Evolutionary conservation across 2,329 filamentous ascomycete species (phyloP).

Genomic region (Ophiocordyceps australis): DNA sequence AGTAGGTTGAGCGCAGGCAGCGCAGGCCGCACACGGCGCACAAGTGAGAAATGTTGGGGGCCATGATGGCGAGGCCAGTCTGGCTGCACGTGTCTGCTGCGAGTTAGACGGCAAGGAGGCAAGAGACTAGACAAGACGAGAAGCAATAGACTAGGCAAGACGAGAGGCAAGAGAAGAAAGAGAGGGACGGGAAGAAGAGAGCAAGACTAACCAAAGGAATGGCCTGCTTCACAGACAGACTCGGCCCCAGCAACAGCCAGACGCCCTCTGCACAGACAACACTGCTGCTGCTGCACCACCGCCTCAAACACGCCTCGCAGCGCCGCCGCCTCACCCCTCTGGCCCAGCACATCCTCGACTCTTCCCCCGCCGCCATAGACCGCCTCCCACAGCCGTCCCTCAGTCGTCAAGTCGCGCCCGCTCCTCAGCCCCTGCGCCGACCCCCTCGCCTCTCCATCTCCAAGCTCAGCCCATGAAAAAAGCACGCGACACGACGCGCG

Average conservation of each 20-base stretch:
- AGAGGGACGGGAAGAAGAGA: background rate
- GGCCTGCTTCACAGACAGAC: conserved; percentile 19
- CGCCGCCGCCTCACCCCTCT: too few relatives aligned
- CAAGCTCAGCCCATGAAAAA: conserved; percentile 14
- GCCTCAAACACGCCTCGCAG: conserved; percentile 20
- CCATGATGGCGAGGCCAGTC: conserved; percentile 33
- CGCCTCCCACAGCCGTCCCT: conserved; percentile 37
- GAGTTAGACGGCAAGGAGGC: background rate
- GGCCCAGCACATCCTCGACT: too few relatives aligned
- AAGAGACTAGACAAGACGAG: background rate
- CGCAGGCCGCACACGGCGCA: conserved; percentile 36
- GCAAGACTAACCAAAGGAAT: conserved; percentile 18
- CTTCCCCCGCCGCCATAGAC: conserved; percentile 36
- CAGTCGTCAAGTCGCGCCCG: conserved; percentile 23
- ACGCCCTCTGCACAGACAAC: conserved; percentile 25
- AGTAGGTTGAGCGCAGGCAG: conserved; percentile 24
- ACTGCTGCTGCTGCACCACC: conserved; percentile 17
- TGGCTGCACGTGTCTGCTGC: conserved; percentile 29
- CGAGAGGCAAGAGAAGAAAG: background rate
- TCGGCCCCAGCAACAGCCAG: conserved; percentile 14
- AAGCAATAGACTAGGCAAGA: background rate
- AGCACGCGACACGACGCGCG: conserved; percentile 16
- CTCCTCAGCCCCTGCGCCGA: background rate
- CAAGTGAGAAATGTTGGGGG: conserved; percentile 30
- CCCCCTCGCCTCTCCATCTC: background rate